Percentiles rank a stretch among this genome's conserved stretches.
These are phyloP conservation scores for Linnemannia exigua DNA, from an alignment of 192 early-diverging fungal genomes.

Conservation along the genomic window DNA sequence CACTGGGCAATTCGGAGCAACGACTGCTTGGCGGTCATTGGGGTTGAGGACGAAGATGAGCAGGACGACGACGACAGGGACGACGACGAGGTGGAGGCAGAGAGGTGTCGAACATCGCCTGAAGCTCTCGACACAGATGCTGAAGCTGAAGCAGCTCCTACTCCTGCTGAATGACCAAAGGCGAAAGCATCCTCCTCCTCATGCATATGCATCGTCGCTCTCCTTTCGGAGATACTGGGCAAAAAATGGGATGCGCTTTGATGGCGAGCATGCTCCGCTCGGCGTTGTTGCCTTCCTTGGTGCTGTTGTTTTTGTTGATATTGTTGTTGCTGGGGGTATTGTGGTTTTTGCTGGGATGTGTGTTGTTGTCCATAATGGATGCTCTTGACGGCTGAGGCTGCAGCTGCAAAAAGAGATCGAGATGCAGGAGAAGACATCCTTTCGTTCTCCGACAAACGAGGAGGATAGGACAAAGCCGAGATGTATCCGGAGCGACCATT, in stretches of 20 bases:
- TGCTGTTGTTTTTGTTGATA: background rate
- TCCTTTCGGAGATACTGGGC: conserved; percentile 35
- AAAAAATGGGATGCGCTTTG: background rate
- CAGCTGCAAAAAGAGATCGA: conserved; percentile 20
- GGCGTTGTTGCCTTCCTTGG: conserved; percentile 10
- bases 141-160: background rate
- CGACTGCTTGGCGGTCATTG: conserved; percentile 33
- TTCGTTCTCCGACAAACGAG: conserved; percentile 42
- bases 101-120: background rate
- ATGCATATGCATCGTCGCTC: conserved; percentile 12
- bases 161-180: background rate
- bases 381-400: conserved; percentile 22
- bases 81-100: background rate
- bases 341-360: conserved; percentile 1
- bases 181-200: conserved; percentile 7
- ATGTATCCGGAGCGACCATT: conserved; percentile 14
- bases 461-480: conserved; percentile 10
- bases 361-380: conserved; percentile 11
- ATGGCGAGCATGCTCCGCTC: background rate
- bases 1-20: conserved; percentile 51
- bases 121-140: background rate
- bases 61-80: background rate
- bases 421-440: conserved; percentile 21
- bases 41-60: conserved; percentile 6
- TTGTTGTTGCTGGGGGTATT: conserved; percentile 4